A percentile compares a stretch with the other conserved stretches of the same genome.
These are phyloP conservation scores for Jimgerdemannia lactiflua DNA, from an alignment of 192 early-diverging fungal species.

Conservation along the genomic window DNA sequence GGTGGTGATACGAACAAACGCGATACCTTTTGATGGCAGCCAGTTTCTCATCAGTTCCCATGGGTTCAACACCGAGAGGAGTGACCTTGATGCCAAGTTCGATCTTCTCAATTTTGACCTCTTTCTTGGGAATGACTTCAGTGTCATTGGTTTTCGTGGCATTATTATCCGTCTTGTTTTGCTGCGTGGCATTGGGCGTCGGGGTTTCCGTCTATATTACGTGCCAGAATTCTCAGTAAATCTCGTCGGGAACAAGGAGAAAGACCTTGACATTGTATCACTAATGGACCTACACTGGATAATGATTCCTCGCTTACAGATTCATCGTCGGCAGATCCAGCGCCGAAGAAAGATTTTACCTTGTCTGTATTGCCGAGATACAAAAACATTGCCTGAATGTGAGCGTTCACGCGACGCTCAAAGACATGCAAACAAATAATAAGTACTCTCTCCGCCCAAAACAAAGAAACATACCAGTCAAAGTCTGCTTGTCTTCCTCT, in stretches of 20 bases:
- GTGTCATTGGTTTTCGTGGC: not conserved
- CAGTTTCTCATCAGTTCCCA: constrained; percentile 21
- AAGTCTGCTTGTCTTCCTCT: constrained; percentile 20
- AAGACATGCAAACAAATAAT: not conserved
- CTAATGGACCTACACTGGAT: constrained; percentile 5
- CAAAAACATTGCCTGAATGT: constrained; percentile 1
- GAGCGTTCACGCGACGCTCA: not conserved
- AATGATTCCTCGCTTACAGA: constrained; percentile 36
- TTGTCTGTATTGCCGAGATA: constrained; percentile 37
- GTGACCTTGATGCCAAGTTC: constrained; percentile 15
- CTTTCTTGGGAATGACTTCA: not conserved
- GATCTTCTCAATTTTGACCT: not conserved
- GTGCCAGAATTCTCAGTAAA: not conserved
- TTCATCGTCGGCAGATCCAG: constrained; percentile 46
- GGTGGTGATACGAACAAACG: constrained; percentile 8
- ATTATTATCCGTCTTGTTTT: not conserved
- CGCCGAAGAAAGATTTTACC: constrained; percentile 67
- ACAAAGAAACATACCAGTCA: constrained; percentile 16
- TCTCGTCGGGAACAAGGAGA: no score
- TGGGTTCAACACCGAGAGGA: constrained; percentile 15
- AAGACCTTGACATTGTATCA: not conserved
- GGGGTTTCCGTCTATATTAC: not conserved
- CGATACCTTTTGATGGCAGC: constrained; percentile 22
- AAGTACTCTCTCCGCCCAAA: not conserved
- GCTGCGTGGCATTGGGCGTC: not conserved